A percentile compares a stretch with the other conserved stretches of the same genome.
Conservation (phyloP, 208 protist genomes). For the Endotrypanum monterogeii region DNA sequence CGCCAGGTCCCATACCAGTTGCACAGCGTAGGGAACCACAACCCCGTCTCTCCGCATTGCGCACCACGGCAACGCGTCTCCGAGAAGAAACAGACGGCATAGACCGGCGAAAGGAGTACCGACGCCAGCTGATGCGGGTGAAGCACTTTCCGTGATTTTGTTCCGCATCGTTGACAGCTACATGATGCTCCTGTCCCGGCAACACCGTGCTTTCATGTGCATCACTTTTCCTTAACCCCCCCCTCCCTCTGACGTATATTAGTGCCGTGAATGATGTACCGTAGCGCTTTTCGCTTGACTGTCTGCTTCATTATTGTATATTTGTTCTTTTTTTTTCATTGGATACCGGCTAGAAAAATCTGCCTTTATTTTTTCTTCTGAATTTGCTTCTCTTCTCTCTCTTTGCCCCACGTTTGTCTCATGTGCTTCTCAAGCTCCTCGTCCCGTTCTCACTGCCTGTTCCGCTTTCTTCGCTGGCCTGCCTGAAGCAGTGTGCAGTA, state of each 20-base stretch:
- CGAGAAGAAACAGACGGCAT: slow-evolving; percentile 64
- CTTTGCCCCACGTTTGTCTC: background rate
- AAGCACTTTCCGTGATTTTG: slow-evolving; percentile 3
- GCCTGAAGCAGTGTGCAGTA: background rate
- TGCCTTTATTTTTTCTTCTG: background rate
- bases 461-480: background rate
- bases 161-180: background rate
- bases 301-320: background rate
- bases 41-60: slow-evolving; percentile 38
- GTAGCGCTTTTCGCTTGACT: background rate
- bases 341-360: too few relatives aligned
- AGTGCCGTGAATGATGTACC: background rate
- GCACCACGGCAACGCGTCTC: slow-evolving; percentile 31
- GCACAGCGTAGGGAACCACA: slow-evolving; percentile 3
- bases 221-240: background rate
- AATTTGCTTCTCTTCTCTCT: background rate
- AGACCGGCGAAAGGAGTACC: slow-evolving; percentile 22
- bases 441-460: background rate
- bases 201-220: background rate
- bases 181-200: background rate
- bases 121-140: slow-evolving; percentile 7
- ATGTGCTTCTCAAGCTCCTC: too few relatives aligned
- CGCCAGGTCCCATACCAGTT: background rate
- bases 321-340: background rate
- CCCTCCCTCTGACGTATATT: background rate